A percentile compares a stretch with the other conserved stretches of the same genome.
These are phyloP conservation scores for Rhododendron simsii DNA, from an alignment of 148 eudicot species.

Conservation along the genomic window DNA sequence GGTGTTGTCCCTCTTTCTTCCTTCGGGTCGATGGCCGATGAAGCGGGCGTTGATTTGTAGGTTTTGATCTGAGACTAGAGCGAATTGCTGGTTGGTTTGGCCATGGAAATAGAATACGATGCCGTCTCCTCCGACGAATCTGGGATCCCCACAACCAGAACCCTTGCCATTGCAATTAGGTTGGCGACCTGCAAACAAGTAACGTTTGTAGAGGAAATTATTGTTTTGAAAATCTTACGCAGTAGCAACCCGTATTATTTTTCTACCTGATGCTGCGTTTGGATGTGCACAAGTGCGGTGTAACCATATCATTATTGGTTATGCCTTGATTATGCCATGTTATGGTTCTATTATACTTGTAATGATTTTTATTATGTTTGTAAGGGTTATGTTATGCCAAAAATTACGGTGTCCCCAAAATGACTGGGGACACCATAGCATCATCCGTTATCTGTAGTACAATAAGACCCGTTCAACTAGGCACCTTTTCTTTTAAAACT, in stretches of 20 bases:
- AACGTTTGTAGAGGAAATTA: not conserved
- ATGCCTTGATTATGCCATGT: no score
- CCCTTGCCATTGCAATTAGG: slow-evolving; percentile 19
- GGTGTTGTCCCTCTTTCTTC: slow-evolving; percentile 20
- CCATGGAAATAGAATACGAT: slow-evolving; percentile 32
- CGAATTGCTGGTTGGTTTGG: slow-evolving; percentile 13
- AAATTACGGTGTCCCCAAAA: no score
- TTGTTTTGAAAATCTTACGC: not conserved
- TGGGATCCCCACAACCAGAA: slow-evolving; percentile 23
- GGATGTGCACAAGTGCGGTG: no score
- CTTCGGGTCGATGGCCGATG: slow-evolving; percentile 23
- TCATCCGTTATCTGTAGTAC: no score
- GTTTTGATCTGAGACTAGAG: slow-evolving; percentile 20
- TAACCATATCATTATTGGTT: no score
- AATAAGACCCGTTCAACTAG: no score
- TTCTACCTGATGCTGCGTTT: not conserved
- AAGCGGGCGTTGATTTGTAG: slow-evolving; percentile 31
- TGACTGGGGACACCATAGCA: no score
- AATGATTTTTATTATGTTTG: no score
- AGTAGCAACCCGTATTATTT: not conserved
- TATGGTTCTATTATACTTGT: no score
- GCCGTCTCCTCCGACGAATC: slow-evolving; percentile 30
- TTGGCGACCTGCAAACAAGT: slow-evolving; percentile 8
- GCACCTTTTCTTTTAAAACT: no score
- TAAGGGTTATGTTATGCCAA: no score